A percentile compares a stretch with the other conserved stretches of the same genome.
Conservation (phyloP, 2,329 filamentous ascomycete genomes). For the Fusarium verrucosum region DNA sequence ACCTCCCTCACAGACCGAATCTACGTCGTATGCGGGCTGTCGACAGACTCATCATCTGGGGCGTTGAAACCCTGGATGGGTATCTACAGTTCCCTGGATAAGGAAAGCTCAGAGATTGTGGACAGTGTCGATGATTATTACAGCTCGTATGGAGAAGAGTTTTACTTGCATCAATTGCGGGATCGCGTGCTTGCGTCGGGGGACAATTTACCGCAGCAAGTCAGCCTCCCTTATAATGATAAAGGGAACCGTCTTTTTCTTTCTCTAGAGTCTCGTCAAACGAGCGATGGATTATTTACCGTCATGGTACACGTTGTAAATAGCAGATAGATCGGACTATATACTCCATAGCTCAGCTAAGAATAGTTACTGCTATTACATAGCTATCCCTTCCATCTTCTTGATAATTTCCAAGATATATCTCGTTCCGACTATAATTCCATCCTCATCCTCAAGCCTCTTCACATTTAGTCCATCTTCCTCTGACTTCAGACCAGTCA, state of each 20-base stretch:
- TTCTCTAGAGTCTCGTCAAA: not conserved
- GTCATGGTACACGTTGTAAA: not conserved
- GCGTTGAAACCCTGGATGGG: not conserved
- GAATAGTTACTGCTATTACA: too few relatives aligned
- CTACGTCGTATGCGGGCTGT: not conserved
- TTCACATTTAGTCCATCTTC: too few relatives aligned
- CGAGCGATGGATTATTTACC: accelerated
- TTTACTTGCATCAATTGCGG: not conserved
- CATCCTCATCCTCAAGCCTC: too few relatives aligned
- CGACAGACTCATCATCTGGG: accelerated
- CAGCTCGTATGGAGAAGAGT: not conserved
- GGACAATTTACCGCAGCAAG: not conserved
- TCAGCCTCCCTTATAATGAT: not conserved
- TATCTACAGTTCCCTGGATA: not conserved
- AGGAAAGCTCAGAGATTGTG: not conserved
- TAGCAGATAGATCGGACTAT: not conserved
- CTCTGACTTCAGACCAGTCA: too few relatives aligned
- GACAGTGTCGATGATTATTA: not conserved
- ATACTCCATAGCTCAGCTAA: too few relatives aligned
- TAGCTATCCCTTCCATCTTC: too few relatives aligned
- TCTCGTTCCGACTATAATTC: too few relatives aligned
- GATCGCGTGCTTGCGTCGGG: not conserved
- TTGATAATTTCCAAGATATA: too few relatives aligned
- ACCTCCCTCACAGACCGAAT: not conserved
- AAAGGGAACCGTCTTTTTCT: not conserved